Evolutionary conservation across 768 basidiomycete genomes (phyloP).

Genomic region (Hydnomerulius pinastri): DNA sequence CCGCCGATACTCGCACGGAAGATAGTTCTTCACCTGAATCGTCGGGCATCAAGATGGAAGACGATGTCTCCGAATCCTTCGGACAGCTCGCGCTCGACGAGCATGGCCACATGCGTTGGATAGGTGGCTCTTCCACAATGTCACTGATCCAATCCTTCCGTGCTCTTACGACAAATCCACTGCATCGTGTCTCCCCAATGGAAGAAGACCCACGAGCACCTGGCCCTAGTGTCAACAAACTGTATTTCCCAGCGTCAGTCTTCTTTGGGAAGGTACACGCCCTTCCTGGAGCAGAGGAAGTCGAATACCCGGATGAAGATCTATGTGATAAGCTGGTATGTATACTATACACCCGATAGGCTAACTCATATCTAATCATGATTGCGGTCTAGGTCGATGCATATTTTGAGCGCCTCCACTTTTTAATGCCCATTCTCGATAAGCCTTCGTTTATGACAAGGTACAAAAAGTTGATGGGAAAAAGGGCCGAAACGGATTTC

Average conservation of each 20-base stretch:
- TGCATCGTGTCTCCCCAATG: constrained; percentile 80
- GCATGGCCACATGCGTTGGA: constrained; percentile 90
- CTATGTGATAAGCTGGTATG: constrained; percentile 84
- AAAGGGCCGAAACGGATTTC: constrained; percentile 50
- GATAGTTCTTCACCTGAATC: constrained; percentile 35
- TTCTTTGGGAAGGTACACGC: constrained; percentile 87
- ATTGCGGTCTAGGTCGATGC: constrained; percentile 64
- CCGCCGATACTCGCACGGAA: constrained; percentile 37
- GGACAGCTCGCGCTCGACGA: constrained; percentile 88
- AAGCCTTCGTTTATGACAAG: constrained; percentile 78
- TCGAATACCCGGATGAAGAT: constrained; percentile 84
- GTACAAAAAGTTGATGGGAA: constrained; percentile 77
- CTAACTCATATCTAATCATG: constrained; percentile 23
- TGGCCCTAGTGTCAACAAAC: constrained; percentile 77
- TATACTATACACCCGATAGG: constrained; percentile 21
- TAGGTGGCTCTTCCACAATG: constrained; percentile 91
- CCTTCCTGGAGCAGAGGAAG: constrained; percentile 80
- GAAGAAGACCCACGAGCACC: constrained; percentile 81
- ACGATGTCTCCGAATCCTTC: constrained; percentile 82
- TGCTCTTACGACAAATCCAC: constrained; percentile 69
- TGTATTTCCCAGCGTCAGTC: constrained; percentile 86
- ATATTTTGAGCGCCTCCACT: constrained; percentile 87
- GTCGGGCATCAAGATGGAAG: constrained; percentile 43
- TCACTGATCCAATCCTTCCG: constrained; percentile 88
- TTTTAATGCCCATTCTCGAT: constrained; percentile 84